Base-by-base conservation (phyloP, 306 rosid species). In the Hylodesmum podocarpum region DNA sequence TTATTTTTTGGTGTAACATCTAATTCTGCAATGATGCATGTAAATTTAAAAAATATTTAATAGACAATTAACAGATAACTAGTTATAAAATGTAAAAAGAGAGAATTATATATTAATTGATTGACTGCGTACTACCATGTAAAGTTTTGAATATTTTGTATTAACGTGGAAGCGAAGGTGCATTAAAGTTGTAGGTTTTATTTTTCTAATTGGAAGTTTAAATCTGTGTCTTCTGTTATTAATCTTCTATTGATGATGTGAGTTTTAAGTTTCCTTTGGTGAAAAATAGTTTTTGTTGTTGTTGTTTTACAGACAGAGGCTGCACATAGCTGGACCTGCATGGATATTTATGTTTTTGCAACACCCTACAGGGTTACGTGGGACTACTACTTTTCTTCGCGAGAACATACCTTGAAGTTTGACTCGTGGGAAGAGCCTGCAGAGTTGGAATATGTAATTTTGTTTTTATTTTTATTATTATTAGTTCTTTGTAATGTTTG, bases 241-340 rank as follows among this genome's bases (percentile, higher is more conserved):
- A n/a, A 15, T 18, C 39, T 58, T 28, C 5, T 28, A 19, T 28
- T 28, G 19, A 58, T 58, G 36, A 58, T 58, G 1, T 58, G 19
- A 19, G 18, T 15, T 28, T 6, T 29, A 61, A 31, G 43, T 61
- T 59, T 61, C 67, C 25, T 61, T 16, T 61, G 43, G 3, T 61
- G 25, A 16, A 36, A 18, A 36, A n/a, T 36, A 41, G 37, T 25
- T 53, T 34, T 66, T 44, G 50, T 25, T 53, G 40, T 66, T 44
- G 50, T 72, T 12, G 11, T 64, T 81, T 16, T 68, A 19, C 84
- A 93, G 96, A 93, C 97, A 73, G 85, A 86, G 37, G 90, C 80
- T 57, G 97, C 97, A 14, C 94, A 90, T 83, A 93, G 96, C 84
- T 93, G 97, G 97, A 84, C 94, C 37, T 93, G 97, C 81, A 93